Conservation (phyloP, 441 rosid genomes). For the Croton laevigatus region DNA sequence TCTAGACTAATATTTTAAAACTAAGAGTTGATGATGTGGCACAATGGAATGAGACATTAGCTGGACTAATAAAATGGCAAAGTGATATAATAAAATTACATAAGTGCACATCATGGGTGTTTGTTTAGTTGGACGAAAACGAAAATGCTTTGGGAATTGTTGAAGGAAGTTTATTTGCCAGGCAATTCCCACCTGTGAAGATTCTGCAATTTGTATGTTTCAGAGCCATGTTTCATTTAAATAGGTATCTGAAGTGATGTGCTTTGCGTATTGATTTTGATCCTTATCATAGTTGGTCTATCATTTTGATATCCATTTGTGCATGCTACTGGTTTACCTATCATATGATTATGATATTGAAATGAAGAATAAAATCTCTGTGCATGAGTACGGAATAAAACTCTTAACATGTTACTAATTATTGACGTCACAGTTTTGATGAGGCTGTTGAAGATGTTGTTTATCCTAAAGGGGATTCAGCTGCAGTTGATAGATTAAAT, state of each 20-base stretch:
- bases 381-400: background rate
- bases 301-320: too few relatives aligned
- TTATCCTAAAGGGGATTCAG: conserved; percentile 86
- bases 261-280: background rate
- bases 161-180: background rate
- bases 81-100: too few relatives aligned
- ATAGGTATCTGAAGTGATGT: background rate
- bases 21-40: too few relatives aligned
- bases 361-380: background rate
- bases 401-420: conserved; percentile 18
- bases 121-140: background rate
- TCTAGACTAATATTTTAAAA: too few relatives aligned
- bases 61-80: too few relatives aligned
- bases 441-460: conserved; percentile 73
- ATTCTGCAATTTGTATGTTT: background rate
- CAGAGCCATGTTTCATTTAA: background rate
- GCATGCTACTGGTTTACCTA: background rate
- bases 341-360: background rate
- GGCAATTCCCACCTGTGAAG: background rate
- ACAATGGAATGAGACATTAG: too few relatives aligned
- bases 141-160: background rate
- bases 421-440: conserved; percentile 62
- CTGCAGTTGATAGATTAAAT: too few relatives aligned
- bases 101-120: too few relatives aligned
- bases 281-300: background rate